Percentiles rank a stretch among this genome's conserved stretches.
These are phyloP conservation scores for Phialophora chinensis DNA, from an alignment of 2,329 filamentous ascomycete genomes.

Conservation along the genomic window DNA sequence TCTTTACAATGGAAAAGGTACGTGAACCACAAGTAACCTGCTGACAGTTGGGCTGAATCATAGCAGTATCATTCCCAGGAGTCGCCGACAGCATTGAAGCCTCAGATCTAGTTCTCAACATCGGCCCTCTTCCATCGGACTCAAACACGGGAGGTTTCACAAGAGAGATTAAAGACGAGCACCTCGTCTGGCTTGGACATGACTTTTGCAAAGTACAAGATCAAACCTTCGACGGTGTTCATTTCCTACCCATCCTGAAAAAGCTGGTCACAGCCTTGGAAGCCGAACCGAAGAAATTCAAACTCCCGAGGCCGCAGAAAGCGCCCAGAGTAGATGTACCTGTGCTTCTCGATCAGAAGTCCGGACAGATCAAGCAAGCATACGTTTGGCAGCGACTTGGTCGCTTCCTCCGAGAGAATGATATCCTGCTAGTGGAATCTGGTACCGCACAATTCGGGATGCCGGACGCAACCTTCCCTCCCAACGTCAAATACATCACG, in stretches of 20 bases:
- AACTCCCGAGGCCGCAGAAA: slow-evolving; percentile 25
- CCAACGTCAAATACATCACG: slow-evolving; percentile 38
- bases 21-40: background rate
- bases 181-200: slow-evolving; percentile 43
- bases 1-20: slow-evolving; percentile 35
- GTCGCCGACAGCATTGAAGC: slow-evolving; percentile 45
- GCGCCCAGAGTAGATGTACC: slow-evolving; percentile 20
- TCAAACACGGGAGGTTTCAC: slow-evolving; percentile 54
- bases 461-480: slow-evolving; percentile 36
- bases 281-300: slow-evolving; percentile 26
- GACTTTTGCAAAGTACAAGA: slow-evolving; percentile 34
- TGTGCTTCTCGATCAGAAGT: slow-evolving; percentile 35
- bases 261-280: slow-evolving; percentile 28
- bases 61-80: slow-evolving; percentile 41
- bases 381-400: slow-evolving; percentile 34
- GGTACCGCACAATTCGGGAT: slow-evolving; percentile 41
- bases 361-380: slow-evolving; percentile 29
- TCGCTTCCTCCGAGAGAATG: slow-evolving; percentile 32
- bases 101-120: slow-evolving; percentile 53
- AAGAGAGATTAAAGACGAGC: slow-evolving; percentile 46
- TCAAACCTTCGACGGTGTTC: slow-evolving; percentile 37
- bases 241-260: slow-evolving; percentile 40
- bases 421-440: slow-evolving; percentile 40
- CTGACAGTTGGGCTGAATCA: background rate
- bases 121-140: slow-evolving; percentile 55